Evolutionary conservation across 441 rosid species (phyloP).

Genomic region (Corymbia calophylla): DNA sequence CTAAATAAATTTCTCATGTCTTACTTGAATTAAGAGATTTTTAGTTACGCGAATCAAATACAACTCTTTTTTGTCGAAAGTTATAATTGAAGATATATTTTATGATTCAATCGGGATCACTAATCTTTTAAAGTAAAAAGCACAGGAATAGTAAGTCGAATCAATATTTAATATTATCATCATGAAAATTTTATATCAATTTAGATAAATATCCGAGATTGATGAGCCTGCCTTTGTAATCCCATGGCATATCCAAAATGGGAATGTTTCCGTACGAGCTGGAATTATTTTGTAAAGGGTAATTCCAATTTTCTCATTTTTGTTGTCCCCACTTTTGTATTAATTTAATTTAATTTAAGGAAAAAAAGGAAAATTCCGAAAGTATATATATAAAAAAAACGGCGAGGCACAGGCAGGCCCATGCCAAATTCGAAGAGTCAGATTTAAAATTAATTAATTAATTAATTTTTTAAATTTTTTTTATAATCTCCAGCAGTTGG

Average conservation of each 20-base stretch:
- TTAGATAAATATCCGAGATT: fast-evolving
- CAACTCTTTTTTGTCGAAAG: fast-evolving
- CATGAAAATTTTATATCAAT: fast-evolving
- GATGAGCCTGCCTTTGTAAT: fast-evolving
- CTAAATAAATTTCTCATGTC: not conserved
- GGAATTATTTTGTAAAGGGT: not conserved
- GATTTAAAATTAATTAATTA: too few species aligned
- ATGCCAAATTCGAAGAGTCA: not conserved
- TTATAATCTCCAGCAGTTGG: not conserved
- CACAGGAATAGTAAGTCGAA: fast-evolving
- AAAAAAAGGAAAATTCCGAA: not conserved
- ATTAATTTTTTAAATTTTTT: too few species aligned
- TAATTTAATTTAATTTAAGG: too few species aligned
- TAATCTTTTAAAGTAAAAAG: not conserved
- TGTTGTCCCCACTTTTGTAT: not conserved
- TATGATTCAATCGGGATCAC: fast-evolving
- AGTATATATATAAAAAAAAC: not conserved
- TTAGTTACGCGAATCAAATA: not conserved
- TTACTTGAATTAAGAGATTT: not conserved
- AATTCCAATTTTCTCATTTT: not conserved
- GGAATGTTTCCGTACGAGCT: not conserved
- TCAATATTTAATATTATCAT: fast-evolving
- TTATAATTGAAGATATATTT: not conserved
- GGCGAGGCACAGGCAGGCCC: not conserved
- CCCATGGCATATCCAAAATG: not conserved